A percentile compares a stretch with the other conserved stretches of the same genome.
Evolutionary conservation across 441 rosid species (phyloP).

Genomic region (Populus hybrid): DNA sequence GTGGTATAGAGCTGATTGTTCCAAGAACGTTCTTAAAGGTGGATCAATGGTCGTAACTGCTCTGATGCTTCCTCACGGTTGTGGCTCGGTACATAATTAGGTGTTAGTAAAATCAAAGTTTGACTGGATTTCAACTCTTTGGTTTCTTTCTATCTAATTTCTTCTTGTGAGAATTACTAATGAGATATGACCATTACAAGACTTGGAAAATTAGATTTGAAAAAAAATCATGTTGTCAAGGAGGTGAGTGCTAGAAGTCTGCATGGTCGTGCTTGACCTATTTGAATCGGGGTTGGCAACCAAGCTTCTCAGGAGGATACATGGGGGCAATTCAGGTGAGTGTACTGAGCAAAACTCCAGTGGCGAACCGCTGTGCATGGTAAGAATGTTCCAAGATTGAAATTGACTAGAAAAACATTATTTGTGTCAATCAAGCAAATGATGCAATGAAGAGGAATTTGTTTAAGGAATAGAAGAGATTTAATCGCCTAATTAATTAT

Average conservation of each 20-base stretch:
- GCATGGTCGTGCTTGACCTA: too few species aligned
- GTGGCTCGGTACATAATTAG: background rate
- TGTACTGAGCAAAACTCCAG: background rate
- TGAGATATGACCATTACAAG: background rate
- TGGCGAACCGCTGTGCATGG: background rate
- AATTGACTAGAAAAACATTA: background rate
- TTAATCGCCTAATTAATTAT: too few species aligned
- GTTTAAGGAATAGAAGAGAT: background rate
- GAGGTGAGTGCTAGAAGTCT: background rate
- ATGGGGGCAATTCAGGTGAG: too few species aligned
- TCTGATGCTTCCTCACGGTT: background rate
- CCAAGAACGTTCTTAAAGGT: background rate
- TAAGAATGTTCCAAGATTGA: background rate
- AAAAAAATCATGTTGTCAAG: background rate
- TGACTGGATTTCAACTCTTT: background rate
- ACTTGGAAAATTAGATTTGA: background rate
- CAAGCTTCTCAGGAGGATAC: too few species aligned
- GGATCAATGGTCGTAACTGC: background rate
- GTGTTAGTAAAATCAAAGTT: background rate
- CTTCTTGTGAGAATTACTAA: background rate
- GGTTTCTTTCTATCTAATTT: background rate
- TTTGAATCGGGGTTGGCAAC: too few species aligned
- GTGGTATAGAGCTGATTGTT: background rate
- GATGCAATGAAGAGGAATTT: background rate
- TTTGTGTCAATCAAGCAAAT: background rate